phyloP scores from a whole-genome alignment of 805 yeast genomes.

The Candida nemodendra region DNA sequence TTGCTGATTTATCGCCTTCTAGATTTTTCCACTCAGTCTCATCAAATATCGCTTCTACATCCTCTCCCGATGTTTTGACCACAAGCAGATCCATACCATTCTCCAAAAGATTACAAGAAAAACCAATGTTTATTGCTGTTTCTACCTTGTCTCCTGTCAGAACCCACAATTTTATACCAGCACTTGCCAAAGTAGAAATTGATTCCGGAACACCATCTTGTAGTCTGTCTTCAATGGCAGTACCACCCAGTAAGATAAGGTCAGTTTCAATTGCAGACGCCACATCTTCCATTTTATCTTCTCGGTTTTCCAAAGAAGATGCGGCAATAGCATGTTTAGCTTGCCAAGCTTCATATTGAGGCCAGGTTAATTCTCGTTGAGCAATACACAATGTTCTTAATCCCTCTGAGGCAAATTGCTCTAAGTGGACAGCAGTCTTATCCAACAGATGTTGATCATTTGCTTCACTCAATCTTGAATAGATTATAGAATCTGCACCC shows the following conservation, averaged over 20 bases:
- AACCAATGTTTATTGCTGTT: constrained; percentile 85
- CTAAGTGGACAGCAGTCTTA: constrained; percentile 70
- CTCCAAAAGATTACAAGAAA: constrained; percentile 74
- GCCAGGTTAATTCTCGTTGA: constrained; percentile 62
- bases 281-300: constrained; percentile 68
- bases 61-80: constrained; percentile 57
- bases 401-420: constrained; percentile 80
- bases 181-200: constrained; percentile 63
- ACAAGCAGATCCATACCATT: constrained; percentile 75
- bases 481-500: constrained; percentile 83
- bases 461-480: constrained; percentile 54
- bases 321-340: constrained; percentile 61
- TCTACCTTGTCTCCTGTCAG: constrained; percentile 88
- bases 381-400: constrained; percentile 80
- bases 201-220: constrained; percentile 89
- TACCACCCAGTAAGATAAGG: constrained; percentile 69
- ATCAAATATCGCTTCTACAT: constrained; percentile 43
- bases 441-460: constrained; percentile 47
- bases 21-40: constrained; percentile 26
- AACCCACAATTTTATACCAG: constrained; percentile 85
- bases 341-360: constrained; percentile 63
- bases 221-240: constrained; percentile 82
- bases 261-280: constrained; percentile 73
- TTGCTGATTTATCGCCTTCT: constrained; percentile 23
- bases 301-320: constrained; percentile 59